phyloP scores from a whole-genome alignment of 192 early-diverging fungal genomes.

The Backusella morwellensis region DNA sequence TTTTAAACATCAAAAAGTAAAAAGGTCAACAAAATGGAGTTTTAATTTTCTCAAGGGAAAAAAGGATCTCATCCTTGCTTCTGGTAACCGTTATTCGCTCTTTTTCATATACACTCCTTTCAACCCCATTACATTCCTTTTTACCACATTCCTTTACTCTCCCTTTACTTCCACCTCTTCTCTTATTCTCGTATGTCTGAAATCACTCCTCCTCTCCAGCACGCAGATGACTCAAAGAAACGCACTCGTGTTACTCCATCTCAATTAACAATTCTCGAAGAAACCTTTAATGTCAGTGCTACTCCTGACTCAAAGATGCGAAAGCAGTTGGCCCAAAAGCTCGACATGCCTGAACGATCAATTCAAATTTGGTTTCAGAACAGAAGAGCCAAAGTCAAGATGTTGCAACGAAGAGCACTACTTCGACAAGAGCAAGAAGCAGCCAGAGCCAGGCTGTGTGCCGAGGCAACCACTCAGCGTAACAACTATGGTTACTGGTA shows the following conservation, averaged over 20 bases:
- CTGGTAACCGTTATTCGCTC: not conserved
- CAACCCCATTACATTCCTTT: slow-evolving; percentile 2
- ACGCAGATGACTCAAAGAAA: slow-evolving; percentile 41
- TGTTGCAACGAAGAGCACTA: slow-evolving; percentile 34
- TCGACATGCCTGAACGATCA: slow-evolving; percentile 67
- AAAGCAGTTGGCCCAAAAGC: slow-evolving; percentile 58
- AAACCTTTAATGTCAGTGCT: slow-evolving; percentile 61
- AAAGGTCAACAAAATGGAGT: not conserved
- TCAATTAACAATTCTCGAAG: slow-evolving; percentile 58
- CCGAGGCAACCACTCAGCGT: slow-evolving; percentile 1
- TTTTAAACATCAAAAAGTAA: not conserved
- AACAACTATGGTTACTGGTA: not conserved
- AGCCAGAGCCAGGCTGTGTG: slow-evolving; percentile 23
- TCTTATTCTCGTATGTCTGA: not conserved
- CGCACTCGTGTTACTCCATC: slow-evolving; percentile 62
- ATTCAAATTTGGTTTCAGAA: slow-evolving; percentile 90
- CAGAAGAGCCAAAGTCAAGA: slow-evolving; percentile 74
- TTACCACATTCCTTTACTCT: not conserved
- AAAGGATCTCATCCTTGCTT: not conserved
- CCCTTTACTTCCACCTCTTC: not conserved
- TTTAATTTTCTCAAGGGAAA: not conserved
- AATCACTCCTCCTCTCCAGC: not conserved
- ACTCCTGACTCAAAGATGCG: slow-evolving; percentile 65
- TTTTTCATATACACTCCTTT: not conserved
- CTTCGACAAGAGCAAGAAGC: slow-evolving; percentile 29